These are phyloP conservation scores for Aspergillus viridinutans DNA, from an alignment of 2,329 filamentous ascomycete species.

Conservation along the genomic window DNA sequence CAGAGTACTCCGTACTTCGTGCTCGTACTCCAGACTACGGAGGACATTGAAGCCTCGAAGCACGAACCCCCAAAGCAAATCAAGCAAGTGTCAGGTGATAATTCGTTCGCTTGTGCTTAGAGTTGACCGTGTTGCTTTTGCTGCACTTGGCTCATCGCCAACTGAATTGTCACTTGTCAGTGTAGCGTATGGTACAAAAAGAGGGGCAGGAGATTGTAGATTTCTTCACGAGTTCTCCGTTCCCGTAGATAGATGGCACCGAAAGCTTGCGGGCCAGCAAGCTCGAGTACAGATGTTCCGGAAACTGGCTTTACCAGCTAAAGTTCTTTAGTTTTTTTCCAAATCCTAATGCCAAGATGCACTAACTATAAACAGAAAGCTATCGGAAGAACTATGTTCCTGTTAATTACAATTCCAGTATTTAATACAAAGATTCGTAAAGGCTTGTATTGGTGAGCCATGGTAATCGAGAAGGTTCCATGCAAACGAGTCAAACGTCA, in stretches of 20 bases:
- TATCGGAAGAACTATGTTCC: too few species aligned
- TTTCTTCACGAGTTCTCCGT: neutral
- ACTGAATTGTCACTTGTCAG: neutral
- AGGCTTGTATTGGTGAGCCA: too few species aligned
- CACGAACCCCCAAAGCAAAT: neutral
- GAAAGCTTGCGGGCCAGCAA: neutral
- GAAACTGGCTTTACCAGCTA: too few species aligned
- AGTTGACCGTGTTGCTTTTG: neutral
- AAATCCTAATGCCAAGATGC: too few species aligned
- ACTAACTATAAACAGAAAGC: too few species aligned
- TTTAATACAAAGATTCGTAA: too few species aligned
- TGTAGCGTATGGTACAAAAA: neutral
- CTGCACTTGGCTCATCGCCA: neutral
- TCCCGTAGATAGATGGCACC: neutral
- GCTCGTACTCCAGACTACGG: neutral
- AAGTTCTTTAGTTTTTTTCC: too few species aligned
- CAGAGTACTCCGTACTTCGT: neutral
- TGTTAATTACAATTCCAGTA: too few species aligned
- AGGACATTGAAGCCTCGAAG: neutral
- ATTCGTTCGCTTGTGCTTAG: neutral
- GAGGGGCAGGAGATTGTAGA: neutral
- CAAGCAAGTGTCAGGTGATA: neutral
- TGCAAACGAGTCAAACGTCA: too few species aligned
- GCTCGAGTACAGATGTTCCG: too few species aligned
- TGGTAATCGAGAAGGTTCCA: too few species aligned